phyloP scores from a whole-genome alignment of 1,139 yeast species.

The Saccharomycopsis hybrid region DNA sequence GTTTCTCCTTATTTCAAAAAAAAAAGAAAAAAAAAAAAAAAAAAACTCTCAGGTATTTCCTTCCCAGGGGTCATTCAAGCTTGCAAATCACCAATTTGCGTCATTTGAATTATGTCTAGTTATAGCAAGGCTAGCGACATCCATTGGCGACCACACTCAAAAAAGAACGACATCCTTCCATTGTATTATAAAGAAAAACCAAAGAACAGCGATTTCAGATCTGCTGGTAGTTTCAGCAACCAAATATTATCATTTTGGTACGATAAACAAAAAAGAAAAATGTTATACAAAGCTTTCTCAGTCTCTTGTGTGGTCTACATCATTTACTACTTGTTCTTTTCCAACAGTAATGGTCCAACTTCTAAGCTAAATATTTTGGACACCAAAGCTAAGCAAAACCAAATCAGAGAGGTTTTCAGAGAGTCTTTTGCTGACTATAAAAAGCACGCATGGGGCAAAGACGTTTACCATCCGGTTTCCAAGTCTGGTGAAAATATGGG shows the following conservation, averaged over 20 bases:
- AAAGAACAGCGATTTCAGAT: background rate
- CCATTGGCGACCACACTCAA: conserved; percentile 10
- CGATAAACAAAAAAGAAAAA: conserved; percentile 4
- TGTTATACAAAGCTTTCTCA: conserved; percentile 2
- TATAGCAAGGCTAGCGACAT: background rate
- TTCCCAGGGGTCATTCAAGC: no score
- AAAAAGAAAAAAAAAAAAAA: no score
- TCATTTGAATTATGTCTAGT: conserved; percentile 11
- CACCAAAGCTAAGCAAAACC: conserved; percentile 38
- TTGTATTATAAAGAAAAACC: conserved; percentile 14
- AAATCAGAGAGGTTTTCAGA: conserved; percentile 58
- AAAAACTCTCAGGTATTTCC: no score
- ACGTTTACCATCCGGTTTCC: conserved; percentile 56
- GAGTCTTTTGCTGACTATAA: conserved; percentile 79
- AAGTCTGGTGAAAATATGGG: conserved; percentile 73
- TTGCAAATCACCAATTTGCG: no score
- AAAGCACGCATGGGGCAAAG: conserved; percentile 78
- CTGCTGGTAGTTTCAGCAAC: background rate
- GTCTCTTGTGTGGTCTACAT: conserved; percentile 5
- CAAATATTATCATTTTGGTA: background rate
- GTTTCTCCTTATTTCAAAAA: no score
- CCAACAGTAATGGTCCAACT: background rate
- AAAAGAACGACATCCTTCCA: background rate
- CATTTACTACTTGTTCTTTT: conserved; percentile 3
- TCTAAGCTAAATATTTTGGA: background rate